Conservation (phyloP, 1,284 basidiomycete genomes). For the Irpex sp. region DNA sequence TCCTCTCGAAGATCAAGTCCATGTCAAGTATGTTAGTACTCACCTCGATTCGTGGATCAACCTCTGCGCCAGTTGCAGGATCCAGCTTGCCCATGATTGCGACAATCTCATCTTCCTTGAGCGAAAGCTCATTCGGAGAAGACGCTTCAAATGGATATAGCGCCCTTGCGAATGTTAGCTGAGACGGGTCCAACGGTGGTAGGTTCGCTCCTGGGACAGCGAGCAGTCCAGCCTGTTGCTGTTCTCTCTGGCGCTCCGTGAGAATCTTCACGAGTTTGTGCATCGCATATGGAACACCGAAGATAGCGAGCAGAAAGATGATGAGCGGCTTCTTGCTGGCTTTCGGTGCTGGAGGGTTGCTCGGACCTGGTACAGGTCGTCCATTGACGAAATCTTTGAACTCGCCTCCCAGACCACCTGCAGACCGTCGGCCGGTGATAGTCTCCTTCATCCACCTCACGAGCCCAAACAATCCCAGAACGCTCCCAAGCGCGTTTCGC, state of each 20-base stretch:
- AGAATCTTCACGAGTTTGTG: conserved; percentile 84
- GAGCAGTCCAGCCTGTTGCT: conserved; percentile 31
- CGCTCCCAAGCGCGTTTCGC: conserved; percentile 90
- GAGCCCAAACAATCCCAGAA: conserved; percentile 89
- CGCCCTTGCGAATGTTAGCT: conserved; percentile 86
- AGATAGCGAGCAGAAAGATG: conserved; percentile 92
- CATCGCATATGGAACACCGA: conserved; percentile 95
- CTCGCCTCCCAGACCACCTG: conserved; percentile 46
- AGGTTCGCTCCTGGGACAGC: conserved; percentile 35
- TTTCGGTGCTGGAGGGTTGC: conserved; percentile 43
- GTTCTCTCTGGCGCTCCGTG: conserved; percentile 55
- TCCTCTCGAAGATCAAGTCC: background rate
- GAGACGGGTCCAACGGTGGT: conserved; percentile 66
- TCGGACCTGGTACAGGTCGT: conserved; percentile 53
- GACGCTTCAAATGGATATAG: conserved; percentile 78
- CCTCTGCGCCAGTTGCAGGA: conserved; percentile 63
- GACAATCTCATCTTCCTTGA: conserved; percentile 92
- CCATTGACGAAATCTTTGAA: conserved; percentile 71
- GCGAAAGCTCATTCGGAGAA: conserved; percentile 74
- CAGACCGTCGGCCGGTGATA: conserved; percentile 46
- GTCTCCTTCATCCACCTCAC: conserved; percentile 77
- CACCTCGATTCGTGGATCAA: conserved; percentile 70
- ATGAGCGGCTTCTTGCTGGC: conserved; percentile 88
- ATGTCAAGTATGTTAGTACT: background rate
- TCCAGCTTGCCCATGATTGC: conserved; percentile 87